Percentiles rank a stretch among this genome's conserved stretches.
These are phyloP conservation scores for Geotrichum carabidarum DNA, from an alignment of 1,139 yeast genomes.

Conservation along the genomic window DNA sequence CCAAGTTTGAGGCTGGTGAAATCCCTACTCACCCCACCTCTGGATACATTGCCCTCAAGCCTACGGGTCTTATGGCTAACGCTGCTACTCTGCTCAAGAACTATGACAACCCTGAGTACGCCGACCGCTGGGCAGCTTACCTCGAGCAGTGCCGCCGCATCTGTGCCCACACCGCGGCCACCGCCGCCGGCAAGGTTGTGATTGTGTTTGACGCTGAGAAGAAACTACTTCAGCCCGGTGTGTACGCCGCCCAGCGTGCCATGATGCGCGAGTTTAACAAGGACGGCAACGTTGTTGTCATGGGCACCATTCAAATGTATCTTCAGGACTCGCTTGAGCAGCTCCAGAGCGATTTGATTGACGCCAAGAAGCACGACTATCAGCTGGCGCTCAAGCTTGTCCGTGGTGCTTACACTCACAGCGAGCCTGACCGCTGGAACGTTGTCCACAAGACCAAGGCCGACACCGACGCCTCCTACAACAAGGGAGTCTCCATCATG, in stretches of 20 bases:
- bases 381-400: conserved; percentile 85
- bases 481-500: conserved; percentile 62
- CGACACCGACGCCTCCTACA: conserved; percentile 72
- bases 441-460: conserved; percentile 72
- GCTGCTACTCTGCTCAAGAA: conserved; percentile 71
- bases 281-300: conserved; percentile 55
- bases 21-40: conserved; percentile 31
- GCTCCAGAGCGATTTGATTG: conserved; percentile 56
- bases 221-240: conserved; percentile 81
- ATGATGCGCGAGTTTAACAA: conserved; percentile 72
- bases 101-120: conserved; percentile 52
- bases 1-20: conserved; percentile 48
- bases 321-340: conserved; percentile 64
- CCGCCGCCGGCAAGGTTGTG: conserved; percentile 70
- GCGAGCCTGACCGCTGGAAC: conserved; percentile 63
- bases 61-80: conserved; percentile 78
- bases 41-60: conserved; percentile 69
- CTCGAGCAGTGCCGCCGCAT: conserved; percentile 62
- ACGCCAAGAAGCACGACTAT: conserved; percentile 59
- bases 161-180: conserved; percentile 57
- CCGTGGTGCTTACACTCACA: conserved; percentile 95
- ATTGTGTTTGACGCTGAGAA: conserved; percentile 93
- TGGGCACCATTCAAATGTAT: conserved; percentile 94
- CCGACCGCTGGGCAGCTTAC: conserved; percentile 53
- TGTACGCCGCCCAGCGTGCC: conserved; percentile 81